phyloP scores from a whole-genome alignment of 163 green algal species.

The Chloroidium sp. region DNA sequence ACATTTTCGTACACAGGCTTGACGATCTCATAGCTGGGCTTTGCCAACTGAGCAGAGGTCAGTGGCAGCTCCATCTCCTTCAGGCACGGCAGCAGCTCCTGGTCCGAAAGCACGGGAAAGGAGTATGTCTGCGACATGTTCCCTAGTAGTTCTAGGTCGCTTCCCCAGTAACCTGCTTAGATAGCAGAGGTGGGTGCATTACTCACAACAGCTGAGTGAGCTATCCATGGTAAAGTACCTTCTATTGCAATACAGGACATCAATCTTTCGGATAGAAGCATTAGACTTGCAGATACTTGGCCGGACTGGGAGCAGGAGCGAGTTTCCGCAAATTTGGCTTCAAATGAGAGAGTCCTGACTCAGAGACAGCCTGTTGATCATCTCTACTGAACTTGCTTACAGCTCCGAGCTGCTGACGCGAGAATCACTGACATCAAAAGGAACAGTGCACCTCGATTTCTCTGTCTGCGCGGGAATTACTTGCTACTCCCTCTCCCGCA shows the following conservation, averaged over 20 bases:
- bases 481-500: too few species aligned
- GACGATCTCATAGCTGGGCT: slow-evolving; percentile 74
- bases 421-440: too few species aligned
- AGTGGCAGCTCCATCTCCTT: slow-evolving; percentile 73
- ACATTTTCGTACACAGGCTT: slow-evolving; percentile 69
- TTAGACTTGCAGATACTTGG: too few species aligned
- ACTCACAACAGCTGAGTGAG: neutral
- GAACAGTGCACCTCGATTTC: too few species aligned
- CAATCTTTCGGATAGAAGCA: neutral
- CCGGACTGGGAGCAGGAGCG: too few species aligned
- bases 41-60: slow-evolving; percentile 54
- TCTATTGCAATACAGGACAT: neutral
- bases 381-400: too few species aligned
- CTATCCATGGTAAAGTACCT: neutral
- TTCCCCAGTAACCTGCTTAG: neutral
- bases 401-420: too few species aligned
- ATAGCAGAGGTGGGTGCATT: neutral
- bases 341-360: too few species aligned
- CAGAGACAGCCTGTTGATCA: too few species aligned
- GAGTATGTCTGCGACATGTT: slow-evolving; percentile 9
- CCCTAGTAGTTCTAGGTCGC: neutral
- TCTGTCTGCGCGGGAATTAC: too few species aligned
- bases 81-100: slow-evolving; percentile 75
- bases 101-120: slow-evolving; percentile 12
- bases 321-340: too few species aligned